Evolutionary conservation across 2,329 filamentous ascomycete species (phyloP).

Genomic region (Ampelomyces quisqualis): DNA sequence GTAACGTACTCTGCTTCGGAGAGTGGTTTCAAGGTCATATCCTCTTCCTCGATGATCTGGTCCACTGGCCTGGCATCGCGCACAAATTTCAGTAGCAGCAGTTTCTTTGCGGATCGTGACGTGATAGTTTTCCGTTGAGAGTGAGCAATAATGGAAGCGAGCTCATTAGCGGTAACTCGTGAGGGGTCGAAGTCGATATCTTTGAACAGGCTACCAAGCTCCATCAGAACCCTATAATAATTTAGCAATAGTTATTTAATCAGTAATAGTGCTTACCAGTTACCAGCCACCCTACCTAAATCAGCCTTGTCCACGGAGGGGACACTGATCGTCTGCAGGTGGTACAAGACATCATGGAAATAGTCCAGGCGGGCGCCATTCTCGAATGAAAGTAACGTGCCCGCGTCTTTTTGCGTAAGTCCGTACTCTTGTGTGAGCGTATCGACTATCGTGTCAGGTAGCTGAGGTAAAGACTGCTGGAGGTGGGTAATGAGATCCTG

Average conservation of each 20-base stretch:
- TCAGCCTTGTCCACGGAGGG: slow-evolving; percentile 1
- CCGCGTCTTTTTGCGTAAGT: slow-evolving; percentile 77
- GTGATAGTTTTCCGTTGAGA: slow-evolving; percentile 50
- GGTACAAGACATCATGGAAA: slow-evolving; percentile 65
- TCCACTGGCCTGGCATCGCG: slow-evolving; percentile 52
- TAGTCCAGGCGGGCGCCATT: slow-evolving; percentile 79
- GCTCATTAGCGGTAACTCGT: slow-evolving; percentile 42
- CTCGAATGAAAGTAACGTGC: slow-evolving; percentile 74
- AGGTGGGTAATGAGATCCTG: slow-evolving; percentile 67
- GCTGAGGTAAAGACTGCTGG: slow-evolving; percentile 61
- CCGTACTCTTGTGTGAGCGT: slow-evolving; percentile 64
- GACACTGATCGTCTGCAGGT: slow-evolving; percentile 25
- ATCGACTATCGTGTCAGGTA: slow-evolving; percentile 70
- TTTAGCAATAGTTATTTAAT: slow-evolving; percentile 2
- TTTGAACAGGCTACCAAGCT: slow-evolving; percentile 52
- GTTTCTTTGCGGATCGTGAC: slow-evolving; percentile 59
- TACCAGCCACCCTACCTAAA: slow-evolving; percentile 55
- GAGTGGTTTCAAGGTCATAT: slow-evolving; percentile 57
- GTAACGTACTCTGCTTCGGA: slow-evolving; percentile 57
- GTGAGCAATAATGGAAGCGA: slow-evolving; percentile 49
- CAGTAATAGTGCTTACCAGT: slow-evolving; percentile 49
- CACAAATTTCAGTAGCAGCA: slow-evolving; percentile 58
- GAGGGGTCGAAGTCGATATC: slow-evolving; percentile 46
- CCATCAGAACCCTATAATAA: slow-evolving; percentile 51
- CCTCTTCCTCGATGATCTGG: slow-evolving; percentile 58